These are phyloP conservation scores for Hypoxylon sp. DNA, from an alignment of 2,329 filamentous ascomycete genomes.

Conservation along the genomic window DNA sequence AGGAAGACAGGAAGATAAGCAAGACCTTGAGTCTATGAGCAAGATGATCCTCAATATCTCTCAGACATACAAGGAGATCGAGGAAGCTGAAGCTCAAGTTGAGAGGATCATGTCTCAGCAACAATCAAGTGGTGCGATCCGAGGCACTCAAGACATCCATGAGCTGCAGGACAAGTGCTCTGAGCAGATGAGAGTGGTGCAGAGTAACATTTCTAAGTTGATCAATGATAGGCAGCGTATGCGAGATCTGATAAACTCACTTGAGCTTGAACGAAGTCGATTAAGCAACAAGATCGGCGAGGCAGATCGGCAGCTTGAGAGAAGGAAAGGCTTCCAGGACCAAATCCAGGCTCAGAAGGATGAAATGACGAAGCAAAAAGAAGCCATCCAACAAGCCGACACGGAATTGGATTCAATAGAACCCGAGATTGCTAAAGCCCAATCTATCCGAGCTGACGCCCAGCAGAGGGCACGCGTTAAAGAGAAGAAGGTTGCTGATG, in stretches of 20 bases:
- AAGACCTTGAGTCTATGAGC: constrained; percentile 80
- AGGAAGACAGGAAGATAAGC: constrained; percentile 74
- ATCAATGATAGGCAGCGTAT: constrained; percentile 79
- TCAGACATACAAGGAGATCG: constrained; percentile 79
- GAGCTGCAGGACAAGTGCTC: constrained; percentile 77
- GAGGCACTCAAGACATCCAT: constrained; percentile 87
- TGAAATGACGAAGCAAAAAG: constrained; percentile 77
- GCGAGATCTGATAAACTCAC: constrained; percentile 74
- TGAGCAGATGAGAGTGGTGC: constrained; percentile 76
- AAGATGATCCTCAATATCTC: constrained; percentile 83
- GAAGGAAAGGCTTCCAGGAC: constrained; percentile 77
- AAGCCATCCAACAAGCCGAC: constrained; percentile 78
- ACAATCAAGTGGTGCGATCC: constrained; percentile 73
- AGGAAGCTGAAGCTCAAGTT: constrained; percentile 79
- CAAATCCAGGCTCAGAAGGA: constrained; percentile 82
- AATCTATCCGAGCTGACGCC: constrained; percentile 82
- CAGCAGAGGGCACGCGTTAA: constrained; percentile 78
- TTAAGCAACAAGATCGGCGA: constrained; percentile 79
- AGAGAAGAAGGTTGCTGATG: constrained; percentile 79
- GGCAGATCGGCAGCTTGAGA: constrained; percentile 82
- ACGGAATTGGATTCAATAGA: constrained; percentile 79
- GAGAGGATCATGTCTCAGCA: constrained; percentile 82
- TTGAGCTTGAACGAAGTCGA: constrained; percentile 85
- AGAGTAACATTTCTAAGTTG: constrained; percentile 75
- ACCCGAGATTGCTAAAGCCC: constrained; percentile 82